Conservation (phyloP, 306 rosid species). For the Geum urbanum region DNA sequence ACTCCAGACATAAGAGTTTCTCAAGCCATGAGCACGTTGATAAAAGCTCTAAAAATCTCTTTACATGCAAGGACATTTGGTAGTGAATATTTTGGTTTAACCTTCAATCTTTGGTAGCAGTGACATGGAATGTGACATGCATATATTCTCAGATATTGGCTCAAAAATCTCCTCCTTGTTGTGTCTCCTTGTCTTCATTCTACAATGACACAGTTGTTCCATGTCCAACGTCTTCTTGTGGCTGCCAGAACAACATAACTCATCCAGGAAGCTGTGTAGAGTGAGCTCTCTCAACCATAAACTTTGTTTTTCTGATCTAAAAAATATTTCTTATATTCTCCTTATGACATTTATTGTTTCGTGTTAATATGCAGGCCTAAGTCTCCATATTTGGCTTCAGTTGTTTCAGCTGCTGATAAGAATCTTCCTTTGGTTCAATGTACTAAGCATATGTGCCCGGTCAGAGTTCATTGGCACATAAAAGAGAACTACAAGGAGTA, state of each 20-base stretch:
- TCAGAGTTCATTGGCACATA: constrained; percentile 89
- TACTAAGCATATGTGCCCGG: constrained; percentile 84
- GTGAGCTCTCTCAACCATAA: constrained; percentile 42
- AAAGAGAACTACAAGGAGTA: constrained; percentile 75
- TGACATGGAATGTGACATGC: constrained; percentile 96
- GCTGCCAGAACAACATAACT: constrained; percentile 55
- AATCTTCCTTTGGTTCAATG: constrained; percentile 66
- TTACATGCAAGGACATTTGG: background rate
- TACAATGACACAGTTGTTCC: constrained; percentile 71
- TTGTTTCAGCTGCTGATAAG: constrained; percentile 39
- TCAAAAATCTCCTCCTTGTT: constrained; percentile 66
- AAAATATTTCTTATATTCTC: constrained; percentile 8
- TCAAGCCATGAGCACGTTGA: constrained; percentile 76
- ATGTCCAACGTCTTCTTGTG: constrained; percentile 75
- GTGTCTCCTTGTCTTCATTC: constrained; percentile 85
- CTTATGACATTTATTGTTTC: background rate
- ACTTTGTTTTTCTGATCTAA: background rate
- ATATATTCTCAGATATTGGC: constrained; percentile 84
- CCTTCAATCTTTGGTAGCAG: constrained; percentile 42
- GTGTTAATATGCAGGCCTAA: constrained; percentile 39
- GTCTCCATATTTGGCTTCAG: constrained; percentile 57
- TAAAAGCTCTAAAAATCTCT: background rate
- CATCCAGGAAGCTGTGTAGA: constrained; percentile 58
- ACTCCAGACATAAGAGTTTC: constrained; percentile 66
- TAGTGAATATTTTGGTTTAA: background rate